Percentiles rank a stretch among this genome's conserved stretches.
Conservation (phyloP, 345 rosid species). For the Iberis pinnata region DNA sequence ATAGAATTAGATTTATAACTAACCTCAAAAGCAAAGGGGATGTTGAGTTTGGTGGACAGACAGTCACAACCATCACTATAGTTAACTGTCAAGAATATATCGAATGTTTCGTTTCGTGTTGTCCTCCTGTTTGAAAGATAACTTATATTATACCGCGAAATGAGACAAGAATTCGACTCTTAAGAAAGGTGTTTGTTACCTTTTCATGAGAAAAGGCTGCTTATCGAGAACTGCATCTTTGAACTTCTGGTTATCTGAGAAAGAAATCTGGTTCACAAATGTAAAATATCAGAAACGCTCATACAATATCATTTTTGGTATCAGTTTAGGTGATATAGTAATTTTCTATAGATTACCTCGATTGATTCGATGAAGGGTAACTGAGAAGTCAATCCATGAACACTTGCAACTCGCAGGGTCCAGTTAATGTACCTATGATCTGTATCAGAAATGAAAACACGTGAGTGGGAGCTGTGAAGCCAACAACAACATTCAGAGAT, state of each 20-base stretch:
- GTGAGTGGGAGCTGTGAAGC: conserved; percentile 24
- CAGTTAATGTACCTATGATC: conserved; percentile 74
- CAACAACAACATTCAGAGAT: background rate
- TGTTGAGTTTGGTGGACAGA: conserved; percentile 41
- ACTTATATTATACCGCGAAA: background rate
- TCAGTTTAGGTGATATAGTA: background rate
- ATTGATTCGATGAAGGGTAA: conserved; percentile 73
- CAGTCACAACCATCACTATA: conserved; percentile 82
- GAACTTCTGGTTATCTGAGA: conserved; percentile 59
- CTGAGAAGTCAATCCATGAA: conserved; percentile 60
- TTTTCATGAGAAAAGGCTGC: conserved; percentile 72
- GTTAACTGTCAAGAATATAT: conserved; percentile 58
- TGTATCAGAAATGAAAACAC: conserved; percentile 28
- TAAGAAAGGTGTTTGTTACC: conserved; percentile 34
- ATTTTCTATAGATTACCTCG: conserved; percentile 41
- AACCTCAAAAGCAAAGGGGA: conserved; percentile 77
- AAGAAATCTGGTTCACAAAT: conserved; percentile 49
- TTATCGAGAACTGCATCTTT: conserved; percentile 61
- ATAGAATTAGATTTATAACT: conserved; percentile 16
- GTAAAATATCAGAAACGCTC: conserved; percentile 14
- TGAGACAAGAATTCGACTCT: conserved; percentile 3
- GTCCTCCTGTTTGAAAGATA: conserved; percentile 62
- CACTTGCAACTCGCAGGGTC: conserved; percentile 70
- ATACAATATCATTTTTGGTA: background rate
- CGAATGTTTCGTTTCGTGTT: conserved; percentile 48